Base-by-base conservation (phyloP, 257 asterid species). In the Vinca minor region DNA sequence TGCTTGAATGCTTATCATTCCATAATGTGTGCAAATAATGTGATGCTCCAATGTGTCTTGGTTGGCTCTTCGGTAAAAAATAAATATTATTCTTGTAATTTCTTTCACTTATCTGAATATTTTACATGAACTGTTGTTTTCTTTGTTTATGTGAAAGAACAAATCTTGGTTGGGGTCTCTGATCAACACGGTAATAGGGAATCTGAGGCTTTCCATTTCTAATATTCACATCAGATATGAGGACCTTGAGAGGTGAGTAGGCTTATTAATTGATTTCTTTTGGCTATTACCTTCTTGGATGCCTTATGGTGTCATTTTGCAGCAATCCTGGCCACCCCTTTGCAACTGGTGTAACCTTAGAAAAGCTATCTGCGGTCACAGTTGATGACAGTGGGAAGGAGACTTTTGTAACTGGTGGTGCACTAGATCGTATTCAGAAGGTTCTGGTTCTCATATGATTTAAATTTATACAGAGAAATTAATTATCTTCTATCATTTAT, bases 161-260 rank as follows among this genome's bases (percentile, higher is more conserved):
- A 87, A 78, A 69, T 85, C 98, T 66, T 92, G 98, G 98, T 82
- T 92, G 70, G 96, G 95, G 74, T 89, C 98, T 76, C 69, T 92
- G 74, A 89, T 92, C 86, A 82, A 84, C 84, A 92, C 96, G 45
- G 89, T 92, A 70, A 87, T 92, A 46, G 98, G 98, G 82, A 92
- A 92, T 79, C 71, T 92, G 77, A 92, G 85, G 93, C 96, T 92
- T 74, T 87, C 96, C 64, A 82, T 92, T 74, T 89, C 96, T 46
- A 89, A 92, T 72, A 81, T 92, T 70, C 98, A 92, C 81, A 80
- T 92, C 84, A 85, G 98, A 89, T 92, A 92, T 60, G 98, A 87
- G 79, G 98, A 92, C 85, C 76, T 80, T 71, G 98, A 92, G 82
- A 92, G 98, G 98, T 92, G 81, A 49, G 69, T 58, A 31, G 65